A percentile compares a stretch with the other conserved stretches of the same genome.
These are phyloP conservation scores for Dothideomycetes sp. DNA, from an alignment of 2,329 filamentous ascomycete species.

Conservation along the genomic window DNA sequence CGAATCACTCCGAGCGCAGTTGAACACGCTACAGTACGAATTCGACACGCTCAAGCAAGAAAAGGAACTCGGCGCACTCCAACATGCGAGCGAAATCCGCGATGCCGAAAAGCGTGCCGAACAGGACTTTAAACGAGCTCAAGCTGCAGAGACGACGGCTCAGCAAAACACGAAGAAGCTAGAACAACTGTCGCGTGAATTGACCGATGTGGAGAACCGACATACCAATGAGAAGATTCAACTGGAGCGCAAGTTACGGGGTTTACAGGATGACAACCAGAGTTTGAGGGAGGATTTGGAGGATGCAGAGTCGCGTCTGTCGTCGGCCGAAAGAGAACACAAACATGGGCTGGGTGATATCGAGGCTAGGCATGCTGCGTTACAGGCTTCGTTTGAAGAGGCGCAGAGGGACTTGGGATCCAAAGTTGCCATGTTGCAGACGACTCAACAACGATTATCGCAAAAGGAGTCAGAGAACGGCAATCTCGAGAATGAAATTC, in stretches of 20 bases:
- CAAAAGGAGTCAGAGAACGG: constrained; percentile 64
- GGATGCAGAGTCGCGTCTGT: constrained; percentile 66
- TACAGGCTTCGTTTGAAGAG: constrained; percentile 48
- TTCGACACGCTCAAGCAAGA: constrained; percentile 82
- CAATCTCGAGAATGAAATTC: constrained; percentile 69
- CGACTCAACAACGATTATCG: constrained; percentile 56
- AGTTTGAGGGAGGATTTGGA: constrained; percentile 72
- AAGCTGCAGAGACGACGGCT: constrained; percentile 45
- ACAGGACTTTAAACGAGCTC: constrained; percentile 63
- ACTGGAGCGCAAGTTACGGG: constrained; percentile 47
- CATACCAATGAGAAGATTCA: constrained; percentile 46
- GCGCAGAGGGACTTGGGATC: constrained; percentile 49
- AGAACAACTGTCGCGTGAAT: constrained; percentile 45
- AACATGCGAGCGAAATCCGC: constrained; percentile 74
- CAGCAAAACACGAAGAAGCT: constrained; percentile 45
- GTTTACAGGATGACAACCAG: constrained; percentile 59
- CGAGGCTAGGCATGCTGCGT: constrained; percentile 49
- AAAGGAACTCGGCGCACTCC: constrained; percentile 66
- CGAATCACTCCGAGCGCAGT: constrained; percentile 79
- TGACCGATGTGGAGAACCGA: constrained; percentile 46
- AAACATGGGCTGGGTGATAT: constrained; percentile 51
- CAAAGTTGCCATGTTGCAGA: constrained; percentile 48
- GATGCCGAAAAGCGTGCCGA: constrained; percentile 75
- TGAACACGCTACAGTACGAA: constrained; percentile 81
- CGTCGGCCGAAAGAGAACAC: constrained; percentile 58